Conservation (phyloP, 2,329 filamentous ascomycete species). For the Gliomastix tumulicola region DNA sequence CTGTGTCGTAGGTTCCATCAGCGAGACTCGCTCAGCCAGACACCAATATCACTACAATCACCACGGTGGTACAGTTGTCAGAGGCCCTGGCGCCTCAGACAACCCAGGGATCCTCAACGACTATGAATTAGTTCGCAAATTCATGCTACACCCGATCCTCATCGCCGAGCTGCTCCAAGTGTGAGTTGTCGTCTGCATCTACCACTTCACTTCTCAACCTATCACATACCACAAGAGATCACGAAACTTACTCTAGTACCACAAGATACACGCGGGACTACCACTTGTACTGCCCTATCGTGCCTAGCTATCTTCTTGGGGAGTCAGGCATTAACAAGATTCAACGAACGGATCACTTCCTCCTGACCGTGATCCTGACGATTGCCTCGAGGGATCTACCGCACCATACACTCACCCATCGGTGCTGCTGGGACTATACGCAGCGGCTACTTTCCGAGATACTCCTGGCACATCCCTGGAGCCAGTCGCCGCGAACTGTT, state of each 20-base stretch:
- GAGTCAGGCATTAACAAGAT: conserved; percentile 1
- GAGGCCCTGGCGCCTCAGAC: too few relatives aligned
- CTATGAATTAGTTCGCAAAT: neutral
- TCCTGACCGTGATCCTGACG: conserved; percentile 3
- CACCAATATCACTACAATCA: too few relatives aligned
- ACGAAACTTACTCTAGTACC: neutral
- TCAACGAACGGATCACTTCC: conserved; percentile 2
- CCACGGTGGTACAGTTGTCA: too few relatives aligned
- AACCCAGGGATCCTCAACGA: neutral
- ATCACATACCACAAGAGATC: neutral
- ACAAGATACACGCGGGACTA: conserved; percentile 2
- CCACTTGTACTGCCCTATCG: conserved; percentile 5
- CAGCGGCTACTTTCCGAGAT: conserved; percentile 6
- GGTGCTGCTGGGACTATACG: conserved; percentile 8
- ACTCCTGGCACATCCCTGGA: conserved; percentile 6
- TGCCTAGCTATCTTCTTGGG: conserved; percentile 2
- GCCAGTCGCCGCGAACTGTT: conserved; percentile 6
- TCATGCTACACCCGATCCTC: conserved; percentile 1
- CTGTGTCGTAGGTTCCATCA: too few relatives aligned
- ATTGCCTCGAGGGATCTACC: conserved; percentile 3
- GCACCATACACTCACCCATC: conserved; percentile 4
- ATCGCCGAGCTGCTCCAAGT: conserved; percentile 1
- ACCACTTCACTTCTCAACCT: too few relatives aligned
- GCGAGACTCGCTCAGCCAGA: too few relatives aligned
- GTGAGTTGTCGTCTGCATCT: neutral